phyloP scores from a whole-genome alignment of 371 early-diverging fungal genomes.

The Lichtheimia ramosa region DNA sequence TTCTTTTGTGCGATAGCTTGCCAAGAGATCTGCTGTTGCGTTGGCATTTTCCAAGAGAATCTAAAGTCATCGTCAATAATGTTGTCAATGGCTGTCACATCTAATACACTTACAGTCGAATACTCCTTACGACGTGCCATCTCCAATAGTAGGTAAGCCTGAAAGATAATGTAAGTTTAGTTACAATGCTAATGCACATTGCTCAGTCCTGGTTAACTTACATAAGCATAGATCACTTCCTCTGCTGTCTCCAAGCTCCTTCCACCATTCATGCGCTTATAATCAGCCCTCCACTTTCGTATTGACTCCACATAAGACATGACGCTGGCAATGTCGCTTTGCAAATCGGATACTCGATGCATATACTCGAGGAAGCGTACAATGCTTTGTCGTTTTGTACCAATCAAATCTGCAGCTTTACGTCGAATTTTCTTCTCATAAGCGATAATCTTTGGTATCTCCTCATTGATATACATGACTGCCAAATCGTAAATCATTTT shows the following conservation, averaged over 20 bases:
- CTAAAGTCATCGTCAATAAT: slow-evolving; percentile 12
- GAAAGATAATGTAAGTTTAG: not conserved
- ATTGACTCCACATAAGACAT: slow-evolving; percentile 31
- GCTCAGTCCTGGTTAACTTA: slow-evolving; percentile 11
- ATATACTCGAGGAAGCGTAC: slow-evolving; percentile 32
- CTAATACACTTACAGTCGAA: slow-evolving; percentile 33
- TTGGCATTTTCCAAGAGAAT: slow-evolving; percentile 57
- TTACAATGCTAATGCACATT: not conserved
- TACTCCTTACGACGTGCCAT: slow-evolving; percentile 74
- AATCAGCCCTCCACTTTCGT: slow-evolving; percentile 20
- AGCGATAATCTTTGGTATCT: slow-evolving; percentile 45
- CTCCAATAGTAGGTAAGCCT: slow-evolving; percentile 71
- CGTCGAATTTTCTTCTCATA: slow-evolving; percentile 42
- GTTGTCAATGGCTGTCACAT: not conserved
- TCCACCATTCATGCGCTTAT: slow-evolving; percentile 19
- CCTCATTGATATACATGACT: slow-evolving; percentile 63
- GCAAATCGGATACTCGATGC: slow-evolving; percentile 45
- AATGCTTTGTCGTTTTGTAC: slow-evolving; percentile 38
- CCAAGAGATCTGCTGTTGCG: slow-evolving; percentile 64
- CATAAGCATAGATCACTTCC: slow-evolving; percentile 39
- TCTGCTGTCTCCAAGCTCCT: slow-evolving; percentile 25
- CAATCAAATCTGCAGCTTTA: slow-evolving; percentile 21
- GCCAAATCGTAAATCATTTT: slow-evolving; percentile 65
- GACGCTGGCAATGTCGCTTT: slow-evolving; percentile 48
- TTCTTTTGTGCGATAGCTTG: slow-evolving; percentile 58